Percentiles rank a stretch among this genome's conserved stretches.
phyloP scores from a whole-genome alignment of 139 green algal genomes.

The Chlamydomonas eustigma region DNA sequence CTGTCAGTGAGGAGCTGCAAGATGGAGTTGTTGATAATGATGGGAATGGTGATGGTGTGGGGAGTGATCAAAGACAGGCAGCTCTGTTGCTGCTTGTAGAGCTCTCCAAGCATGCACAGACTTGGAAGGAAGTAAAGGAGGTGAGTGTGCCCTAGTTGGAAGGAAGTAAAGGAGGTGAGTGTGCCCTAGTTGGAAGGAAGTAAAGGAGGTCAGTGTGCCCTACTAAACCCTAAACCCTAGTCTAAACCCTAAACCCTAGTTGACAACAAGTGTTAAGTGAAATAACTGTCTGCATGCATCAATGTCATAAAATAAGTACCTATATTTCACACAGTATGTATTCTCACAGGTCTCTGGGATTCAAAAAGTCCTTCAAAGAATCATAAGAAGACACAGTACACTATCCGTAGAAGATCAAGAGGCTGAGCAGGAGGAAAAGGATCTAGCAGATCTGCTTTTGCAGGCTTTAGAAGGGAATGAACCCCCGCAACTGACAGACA shows the following conservation, averaged over 20 bases:
- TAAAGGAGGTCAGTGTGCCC: not conserved
- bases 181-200: not conserved
- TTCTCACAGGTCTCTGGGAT: not conserved
- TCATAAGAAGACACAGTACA: not conserved
- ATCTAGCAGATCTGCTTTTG: not conserved
- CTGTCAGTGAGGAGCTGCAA: not conserved
- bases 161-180: not conserved
- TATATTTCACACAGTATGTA: not conserved
- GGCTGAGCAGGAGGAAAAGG: not conserved
- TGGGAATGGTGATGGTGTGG: not conserved
- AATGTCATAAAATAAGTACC: not conserved
- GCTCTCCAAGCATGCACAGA: not conserved
- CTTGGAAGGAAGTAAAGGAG: not conserved
- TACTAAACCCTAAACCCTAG: no score
- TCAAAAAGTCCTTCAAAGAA: not conserved
- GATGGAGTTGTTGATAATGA: not conserved
- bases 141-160: not conserved
- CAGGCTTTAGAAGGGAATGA: not conserved
- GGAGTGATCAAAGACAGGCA: not conserved
- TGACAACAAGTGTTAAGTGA: no score
- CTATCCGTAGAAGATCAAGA: not conserved
- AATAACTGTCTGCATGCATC: not conserved
- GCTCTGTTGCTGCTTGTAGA: not conserved
- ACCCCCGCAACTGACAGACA: no score
- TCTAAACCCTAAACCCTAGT: no score